phyloP scores from a whole-genome alignment of 345 rosid genomes.

The Gossypium bickii region DNA sequence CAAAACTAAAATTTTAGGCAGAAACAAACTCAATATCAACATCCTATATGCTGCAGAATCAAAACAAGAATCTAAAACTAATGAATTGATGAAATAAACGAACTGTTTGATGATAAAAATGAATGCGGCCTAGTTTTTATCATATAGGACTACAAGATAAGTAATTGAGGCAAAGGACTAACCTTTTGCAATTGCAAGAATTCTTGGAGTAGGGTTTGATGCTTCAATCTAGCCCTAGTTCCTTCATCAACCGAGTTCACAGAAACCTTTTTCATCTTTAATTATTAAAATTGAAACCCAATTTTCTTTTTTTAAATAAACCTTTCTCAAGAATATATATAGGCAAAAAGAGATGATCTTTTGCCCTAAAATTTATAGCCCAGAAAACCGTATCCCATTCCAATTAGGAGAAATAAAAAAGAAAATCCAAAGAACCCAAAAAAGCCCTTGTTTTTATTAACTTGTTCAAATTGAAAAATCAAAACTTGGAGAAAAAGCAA shows the following conservation, averaged over 20 bases:
- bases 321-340: neutral
- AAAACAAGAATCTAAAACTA: neutral
- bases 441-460: neutral
- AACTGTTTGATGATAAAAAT: neutral
- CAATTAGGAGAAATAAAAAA: conserved; percentile 11
- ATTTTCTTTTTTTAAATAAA: no score
- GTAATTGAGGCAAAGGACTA: conserved; percentile 12
- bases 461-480: neutral
- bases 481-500: neutral
- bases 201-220: conserved; percentile 32
- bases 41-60: neutral
- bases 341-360: neutral
- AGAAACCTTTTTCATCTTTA: conserved; percentile 26
- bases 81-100: neutral
- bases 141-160: neutral
- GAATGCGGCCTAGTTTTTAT: neutral
- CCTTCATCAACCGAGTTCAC: conserved; percentile 14
- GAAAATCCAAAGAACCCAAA: neutral
- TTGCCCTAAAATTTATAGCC: neutral
- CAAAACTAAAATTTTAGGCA: conserved; percentile 1
- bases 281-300: conserved; percentile 16
- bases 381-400: conserved; percentile 2
- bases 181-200: conserved; percentile 40
- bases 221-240: conserved; percentile 22
- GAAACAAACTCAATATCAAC: conserved; percentile 4